Conservation (phyloP, 352 stramenopile species). For the Globisporangium abappressorium region DNA sequence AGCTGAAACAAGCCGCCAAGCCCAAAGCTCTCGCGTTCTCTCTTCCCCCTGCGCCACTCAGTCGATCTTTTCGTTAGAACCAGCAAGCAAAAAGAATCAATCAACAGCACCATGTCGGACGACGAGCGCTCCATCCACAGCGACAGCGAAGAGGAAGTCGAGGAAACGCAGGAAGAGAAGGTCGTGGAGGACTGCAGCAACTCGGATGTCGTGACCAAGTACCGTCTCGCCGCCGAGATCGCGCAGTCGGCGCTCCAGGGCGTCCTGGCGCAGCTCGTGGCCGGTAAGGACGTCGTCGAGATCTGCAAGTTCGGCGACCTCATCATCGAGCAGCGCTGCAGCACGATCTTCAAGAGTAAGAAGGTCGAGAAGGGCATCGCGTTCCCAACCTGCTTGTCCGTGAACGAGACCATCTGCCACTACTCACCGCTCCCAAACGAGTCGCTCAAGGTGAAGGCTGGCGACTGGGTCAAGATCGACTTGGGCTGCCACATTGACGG, state of each 20-base stretch:
- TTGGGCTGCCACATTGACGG: conserved; percentile 99
- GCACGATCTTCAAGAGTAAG: conserved; percentile 96
- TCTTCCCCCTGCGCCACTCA: conserved; percentile 10
- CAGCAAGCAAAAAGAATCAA: conserved; percentile 17
- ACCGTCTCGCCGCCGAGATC: conserved; percentile 98
- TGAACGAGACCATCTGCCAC: conserved; percentile 99
- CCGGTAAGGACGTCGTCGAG: conserved; percentile 95
- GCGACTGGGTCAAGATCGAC: conserved; percentile 93
- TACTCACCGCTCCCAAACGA: conserved; percentile 94
- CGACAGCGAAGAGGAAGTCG: conserved; percentile 77
- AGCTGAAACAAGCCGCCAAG: conserved; percentile 3
- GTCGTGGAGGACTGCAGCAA: conserved; percentile 84
- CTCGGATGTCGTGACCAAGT: conserved; percentile 95
- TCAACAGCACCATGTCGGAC: conserved; percentile 29
- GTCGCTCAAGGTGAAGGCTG: conserved; percentile 68
- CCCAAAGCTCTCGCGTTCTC: not conserved
- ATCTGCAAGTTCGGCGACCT: conserved; percentile 92
- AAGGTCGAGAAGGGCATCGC: conserved; percentile 98
- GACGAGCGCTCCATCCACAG: conserved; percentile 50
- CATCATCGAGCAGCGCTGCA: conserved; percentile 77
- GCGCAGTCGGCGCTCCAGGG: conserved; percentile 96
- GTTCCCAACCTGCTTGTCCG: conserved; percentile 98
- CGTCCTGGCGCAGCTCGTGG: conserved; percentile 92
- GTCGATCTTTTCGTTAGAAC: conserved; percentile 9
- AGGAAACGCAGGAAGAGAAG: conserved; percentile 52